Base-by-base conservation (phyloP, 2,329 filamentous ascomycete species). In the Xylaria hypoxylon region DNA sequence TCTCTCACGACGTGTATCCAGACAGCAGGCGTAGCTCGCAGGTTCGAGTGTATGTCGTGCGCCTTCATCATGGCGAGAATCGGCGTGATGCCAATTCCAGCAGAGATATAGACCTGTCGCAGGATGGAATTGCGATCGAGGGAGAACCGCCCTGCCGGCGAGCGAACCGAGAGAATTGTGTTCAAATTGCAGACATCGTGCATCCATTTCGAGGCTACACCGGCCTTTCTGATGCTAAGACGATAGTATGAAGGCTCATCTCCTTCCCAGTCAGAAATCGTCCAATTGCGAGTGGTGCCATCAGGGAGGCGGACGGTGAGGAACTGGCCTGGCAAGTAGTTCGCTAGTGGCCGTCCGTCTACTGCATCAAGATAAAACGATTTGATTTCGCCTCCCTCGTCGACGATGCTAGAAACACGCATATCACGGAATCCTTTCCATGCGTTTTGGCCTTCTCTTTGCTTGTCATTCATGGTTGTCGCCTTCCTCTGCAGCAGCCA, bases 41-140 rank as follows among this genome's bases (percentile, higher is more conserved):
- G 57, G 24, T 68, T 71, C 10, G 69, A 62, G 53, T 74, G 72
- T 11, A 24, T 42, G n/a, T 65, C 68, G 53, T 75, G 72, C 8
- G 68, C 70, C 53, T 72, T 71, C 65, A 73, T 68, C 73, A 74
- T 74, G 44, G 72, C 65, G 11, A 73, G 66, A 44, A 73, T 59
- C 15, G 73, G 72, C 11, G 72, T 75, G 35, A 75, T 68, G 19
- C 73, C 73, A 24, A 75, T 72, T 10, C 72, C 72, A 0, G 73
- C 72, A 8, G 73, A 72, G 28, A 75, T 47, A 22, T 74, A 75
- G 15, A 74, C 59, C 31, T 64, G 70, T 17, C 73, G 66, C 11
- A 69, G 56, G 5, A 59, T 33, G 17, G 62, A 62, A 0, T 51
- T 40, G 58, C 68, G 68, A 57, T 75, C 73, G 31, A 74, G 68